Evolutionary conservation across 2,329 filamentous ascomycete genomes (phyloP), one percentile per base, ranked within the genome.

Genomic region (Amesomyces nigricolor): DNA sequence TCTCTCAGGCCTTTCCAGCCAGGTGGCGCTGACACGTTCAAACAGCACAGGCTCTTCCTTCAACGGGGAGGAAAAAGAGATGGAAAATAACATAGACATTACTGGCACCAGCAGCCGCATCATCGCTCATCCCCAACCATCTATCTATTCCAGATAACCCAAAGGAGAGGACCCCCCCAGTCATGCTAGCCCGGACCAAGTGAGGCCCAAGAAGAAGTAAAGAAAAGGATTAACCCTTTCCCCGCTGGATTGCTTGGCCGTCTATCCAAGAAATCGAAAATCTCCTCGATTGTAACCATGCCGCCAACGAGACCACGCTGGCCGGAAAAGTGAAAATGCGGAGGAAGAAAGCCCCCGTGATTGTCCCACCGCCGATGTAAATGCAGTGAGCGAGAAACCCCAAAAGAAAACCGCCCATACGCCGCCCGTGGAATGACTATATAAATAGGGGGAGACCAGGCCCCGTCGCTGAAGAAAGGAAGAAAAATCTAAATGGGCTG

Each of bases 81-180:
- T 47, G 47, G 46, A 50, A 26, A 47, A 43, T 46, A 59, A 57
- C 44, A 57, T 59, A 57, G 42, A 59, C 57, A 59, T 59, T 59
- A 59, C 46, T 37, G 17, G 17, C 17, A 19, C 17, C 17, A 45
- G 57, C 47, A 45, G 39, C 42, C 46, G 32, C 37, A 42, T 26
- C 47, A 51, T 52, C 43, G 53, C 57, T 48, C 43, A 51, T 55
- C 14, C 37, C 47, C 35, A 50, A 19, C 38, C 42, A 16, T 16
- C 39, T 46, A 48, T 46, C 39, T 16, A 5, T 38, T 3, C 35
- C 47, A 48, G 8, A 29, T 10, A 35, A 43, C 11, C 19, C 45
- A 39, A 50, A 49, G n/a, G 7, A 29, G 19, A 35, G 39, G 14
- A 19, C 30, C 2, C 13, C 42, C 9, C 17, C 32, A n/a, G 40